Percentiles rank a stretch among this genome's conserved stretches.
These are phyloP conservation scores for Calycina marina DNA, from an alignment of 2,329 filamentous ascomycete genomes.

Conservation along the genomic window DNA sequence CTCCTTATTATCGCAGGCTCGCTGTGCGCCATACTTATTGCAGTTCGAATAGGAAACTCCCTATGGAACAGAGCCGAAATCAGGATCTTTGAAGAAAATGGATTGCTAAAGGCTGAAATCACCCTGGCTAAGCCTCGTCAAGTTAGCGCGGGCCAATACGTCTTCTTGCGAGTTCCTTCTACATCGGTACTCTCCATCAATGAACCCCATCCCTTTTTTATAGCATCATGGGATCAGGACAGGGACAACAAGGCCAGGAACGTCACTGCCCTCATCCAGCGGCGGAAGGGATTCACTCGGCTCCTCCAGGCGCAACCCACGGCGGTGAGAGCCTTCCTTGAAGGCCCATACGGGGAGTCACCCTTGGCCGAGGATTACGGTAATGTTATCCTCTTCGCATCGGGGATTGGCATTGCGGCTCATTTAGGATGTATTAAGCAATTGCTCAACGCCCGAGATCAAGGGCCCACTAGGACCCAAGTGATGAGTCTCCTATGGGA, in stretches of 20 bases:
- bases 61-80: slow-evolving; percentile 6
- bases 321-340: slow-evolving; percentile 4
- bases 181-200: slow-evolving; percentile 4
- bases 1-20: slow-evolving; percentile 6
- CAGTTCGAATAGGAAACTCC: slow-evolving; percentile 2
- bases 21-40: slow-evolving; percentile 3
- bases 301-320: slow-evolving; percentile 4
- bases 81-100: slow-evolving; percentile 6
- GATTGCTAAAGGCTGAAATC: slow-evolving; percentile 6
- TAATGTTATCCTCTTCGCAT: slow-evolving; percentile 45
- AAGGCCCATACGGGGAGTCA: slow-evolving; percentile 3
- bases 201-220: slow-evolving; percentile 7
- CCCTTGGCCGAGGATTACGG: slow-evolving; percentile 1
- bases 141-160: slow-evolving; percentile 5
- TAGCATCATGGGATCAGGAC: slow-evolving; percentile 5
- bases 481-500: slow-evolving; percentile 6
- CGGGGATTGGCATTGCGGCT: slow-evolving; percentile 6
- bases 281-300: slow-evolving; percentile 5
- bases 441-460: slow-evolving; percentile 4
- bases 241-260: slow-evolving; percentile 4
- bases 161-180: slow-evolving; percentile 7
- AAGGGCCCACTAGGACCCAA: slow-evolving; percentile 4
- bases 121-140: slow-evolving; percentile 4
- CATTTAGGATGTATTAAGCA: slow-evolving; percentile 8
- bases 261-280: slow-evolving; percentile 4